Evolutionary conservation across 2,329 filamentous ascomycete species (phyloP).

Genomic region (Zymoseptoria passerinii): DNA sequence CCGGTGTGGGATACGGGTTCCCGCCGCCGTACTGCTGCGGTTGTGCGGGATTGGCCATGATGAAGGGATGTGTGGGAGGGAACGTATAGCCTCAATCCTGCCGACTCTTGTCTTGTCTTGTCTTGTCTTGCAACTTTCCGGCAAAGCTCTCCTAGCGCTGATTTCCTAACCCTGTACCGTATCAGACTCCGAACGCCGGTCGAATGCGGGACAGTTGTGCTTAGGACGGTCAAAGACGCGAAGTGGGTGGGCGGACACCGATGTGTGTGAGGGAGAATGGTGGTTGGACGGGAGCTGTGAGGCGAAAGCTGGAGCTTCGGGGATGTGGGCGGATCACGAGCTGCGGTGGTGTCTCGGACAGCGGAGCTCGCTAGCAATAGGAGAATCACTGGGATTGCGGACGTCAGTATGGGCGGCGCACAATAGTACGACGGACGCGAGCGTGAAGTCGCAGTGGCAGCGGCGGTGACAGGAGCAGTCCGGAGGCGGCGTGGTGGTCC

Average conservation of each 20-base stretch:
- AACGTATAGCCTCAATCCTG: background rate
- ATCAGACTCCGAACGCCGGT: constrained; percentile 18
- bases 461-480: background rate
- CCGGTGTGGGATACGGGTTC: constrained; percentile 20
- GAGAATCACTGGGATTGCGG: background rate
- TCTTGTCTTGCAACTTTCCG: background rate
- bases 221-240: constrained; percentile 2
- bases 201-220: constrained; percentile 8
- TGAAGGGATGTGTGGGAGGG: constrained; percentile 1
- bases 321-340: background rate
- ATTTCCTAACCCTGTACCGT: constrained; percentile 6
- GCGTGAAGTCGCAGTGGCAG: background rate
- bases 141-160: background rate
- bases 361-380: background rate
- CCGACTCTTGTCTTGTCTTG: background rate
- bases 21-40: constrained; percentile 20
- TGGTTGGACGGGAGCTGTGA: background rate
- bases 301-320: background rate
- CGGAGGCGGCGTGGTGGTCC: background rate
- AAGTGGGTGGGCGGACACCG: background rate
- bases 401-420: background rate
- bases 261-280: background rate
- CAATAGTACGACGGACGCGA: background rate
- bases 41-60: constrained; percentile 26
- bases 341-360: background rate